Evolutionary conservation across 306 rosid genomes (phyloP), one percentile per base, ranked within the genome.

Genomic region (Vicia villosa): DNA sequence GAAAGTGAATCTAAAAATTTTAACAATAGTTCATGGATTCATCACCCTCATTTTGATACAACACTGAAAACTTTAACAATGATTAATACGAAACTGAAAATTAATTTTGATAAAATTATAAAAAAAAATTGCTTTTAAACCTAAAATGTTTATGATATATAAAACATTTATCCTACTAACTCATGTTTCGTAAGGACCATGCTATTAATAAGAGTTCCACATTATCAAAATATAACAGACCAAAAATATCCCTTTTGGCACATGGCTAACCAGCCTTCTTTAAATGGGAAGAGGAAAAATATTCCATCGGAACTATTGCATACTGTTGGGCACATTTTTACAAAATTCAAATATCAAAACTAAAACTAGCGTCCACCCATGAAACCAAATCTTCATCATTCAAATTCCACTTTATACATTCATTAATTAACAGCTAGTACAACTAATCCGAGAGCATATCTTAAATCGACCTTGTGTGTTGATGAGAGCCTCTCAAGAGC

Each of bases 401-500:
- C 65, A 54, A 42, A 45, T 57, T 36, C 52, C 67, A 56, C 59
- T 63, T 51, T 51, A 76, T 56, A 68, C 70, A 62, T 52, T 47
- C 60, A 36, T 65, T 50, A 42, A 74, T 62, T 56, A 40, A 76
- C 57, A 57, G 63, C 58, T 61, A 43, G 70, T 63, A 70, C 70
- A 75, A 68, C 68, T 69, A 49, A 61, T 66, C 82, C 79, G n/a
- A 15, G 63, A 63, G 58, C 69, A 56, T 45, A 74, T 46, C 58
- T 77, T 46, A 61, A 78, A 72, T 79, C 66, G 69, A 75, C 69
- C 67, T 69, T 78, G 72, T 78, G 78, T 82, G 86, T 81, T 81
- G 83, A 86, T 61, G 66, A 72, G 70, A 73, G 72, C 66, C 79
- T 83, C 79, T 73, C 77, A 78, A 77, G 80, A 78, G 61, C 87